These are phyloP conservation scores for Ramichloridium luteum DNA, from an alignment of 2,329 filamentous ascomycete genomes.

Conservation along the genomic window DNA sequence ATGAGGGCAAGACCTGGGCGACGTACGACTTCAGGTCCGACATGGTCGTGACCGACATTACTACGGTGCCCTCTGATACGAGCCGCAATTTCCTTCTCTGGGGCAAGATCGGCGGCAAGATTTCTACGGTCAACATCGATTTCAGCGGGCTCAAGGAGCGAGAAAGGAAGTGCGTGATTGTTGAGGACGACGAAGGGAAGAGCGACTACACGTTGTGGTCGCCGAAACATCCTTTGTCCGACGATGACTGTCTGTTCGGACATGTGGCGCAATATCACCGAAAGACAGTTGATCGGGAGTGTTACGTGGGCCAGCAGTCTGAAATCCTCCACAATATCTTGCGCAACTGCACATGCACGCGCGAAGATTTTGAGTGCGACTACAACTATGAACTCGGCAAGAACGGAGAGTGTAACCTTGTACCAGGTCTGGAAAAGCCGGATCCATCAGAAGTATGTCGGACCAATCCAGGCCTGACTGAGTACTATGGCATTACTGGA, in stretches of 20 bases:
- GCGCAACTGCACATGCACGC: slow-evolving; percentile 69
- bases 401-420: slow-evolving; percentile 65
- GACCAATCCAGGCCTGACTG: slow-evolving; percentile 53
- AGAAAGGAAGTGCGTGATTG: slow-evolving; percentile 49
- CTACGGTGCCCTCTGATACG: slow-evolving; percentile 76
- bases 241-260: slow-evolving; percentile 80
- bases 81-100: slow-evolving; percentile 88
- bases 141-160: slow-evolving; percentile 69
- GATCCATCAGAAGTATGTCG: slow-evolving; percentile 48
- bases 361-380: slow-evolving; percentile 88
- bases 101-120: slow-evolving; percentile 50
- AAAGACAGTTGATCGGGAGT: slow-evolving; percentile 67
- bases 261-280: slow-evolving; percentile 82
- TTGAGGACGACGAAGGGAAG: slow-evolving; percentile 46
- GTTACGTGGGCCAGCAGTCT: slow-evolving; percentile 69
- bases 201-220: slow-evolving; percentile 79
- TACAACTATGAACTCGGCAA: slow-evolving; percentile 80
- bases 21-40: slow-evolving; percentile 62
- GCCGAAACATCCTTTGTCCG: slow-evolving; percentile 67
- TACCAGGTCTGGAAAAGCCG: slow-evolving; percentile 56
- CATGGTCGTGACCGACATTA: slow-evolving; percentile 65
- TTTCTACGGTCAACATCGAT: slow-evolving; percentile 73
- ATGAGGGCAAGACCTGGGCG: slow-evolving; percentile 71
- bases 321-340: slow-evolving; percentile 54
- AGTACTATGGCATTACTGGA: slow-evolving; percentile 76